phyloP scores from a whole-genome alignment of 768 basidiomycete genomes.

The Phlegmacium glaucopus region DNA sequence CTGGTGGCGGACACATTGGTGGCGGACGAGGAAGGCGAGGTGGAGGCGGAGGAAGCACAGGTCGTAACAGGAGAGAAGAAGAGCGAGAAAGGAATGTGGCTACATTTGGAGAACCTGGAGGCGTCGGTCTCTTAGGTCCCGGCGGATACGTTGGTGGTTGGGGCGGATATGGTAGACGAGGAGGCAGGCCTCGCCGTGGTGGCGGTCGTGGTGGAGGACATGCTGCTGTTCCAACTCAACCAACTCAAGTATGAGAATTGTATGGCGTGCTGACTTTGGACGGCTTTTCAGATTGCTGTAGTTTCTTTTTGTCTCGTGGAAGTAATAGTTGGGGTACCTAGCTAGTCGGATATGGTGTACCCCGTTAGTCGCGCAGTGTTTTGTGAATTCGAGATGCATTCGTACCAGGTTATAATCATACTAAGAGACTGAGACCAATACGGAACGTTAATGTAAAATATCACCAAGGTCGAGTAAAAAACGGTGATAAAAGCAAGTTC shows the following conservation, averaged over 20 bases:
- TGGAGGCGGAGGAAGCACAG: constrained; percentile 46
- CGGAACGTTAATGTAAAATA: too few relatives aligned
- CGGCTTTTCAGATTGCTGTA: neutral
- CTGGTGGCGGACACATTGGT: constrained; percentile 32
- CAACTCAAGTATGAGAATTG: constrained; percentile 10
- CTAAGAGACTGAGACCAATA: too few relatives aligned
- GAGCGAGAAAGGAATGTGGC: constrained; percentile 82
- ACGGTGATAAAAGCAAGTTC: too few relatives aligned
- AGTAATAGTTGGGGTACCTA: neutral
- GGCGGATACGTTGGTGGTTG: constrained; percentile 78
- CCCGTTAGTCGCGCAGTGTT: too few relatives aligned
- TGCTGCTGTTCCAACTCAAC: constrained; percentile 12
- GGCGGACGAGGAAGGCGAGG: constrained; percentile 39
- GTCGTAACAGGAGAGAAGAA: constrained; percentile 73
- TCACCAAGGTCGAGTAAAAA: too few relatives aligned
- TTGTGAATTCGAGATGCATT: too few relatives aligned
- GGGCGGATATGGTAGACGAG: constrained; percentile 63
- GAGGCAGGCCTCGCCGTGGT: constrained; percentile 34
- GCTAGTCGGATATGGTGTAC: too few relatives aligned
- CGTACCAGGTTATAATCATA: too few relatives aligned
- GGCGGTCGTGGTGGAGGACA: constrained; percentile 17
- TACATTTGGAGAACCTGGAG: constrained; percentile 85
- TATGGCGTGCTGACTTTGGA: neutral
- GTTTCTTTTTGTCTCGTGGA: neutral
- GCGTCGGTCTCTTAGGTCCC: constrained; percentile 73